phyloP scores from a whole-genome alignment of 768 basidiomycete genomes.

The Boletales sp. region DNA sequence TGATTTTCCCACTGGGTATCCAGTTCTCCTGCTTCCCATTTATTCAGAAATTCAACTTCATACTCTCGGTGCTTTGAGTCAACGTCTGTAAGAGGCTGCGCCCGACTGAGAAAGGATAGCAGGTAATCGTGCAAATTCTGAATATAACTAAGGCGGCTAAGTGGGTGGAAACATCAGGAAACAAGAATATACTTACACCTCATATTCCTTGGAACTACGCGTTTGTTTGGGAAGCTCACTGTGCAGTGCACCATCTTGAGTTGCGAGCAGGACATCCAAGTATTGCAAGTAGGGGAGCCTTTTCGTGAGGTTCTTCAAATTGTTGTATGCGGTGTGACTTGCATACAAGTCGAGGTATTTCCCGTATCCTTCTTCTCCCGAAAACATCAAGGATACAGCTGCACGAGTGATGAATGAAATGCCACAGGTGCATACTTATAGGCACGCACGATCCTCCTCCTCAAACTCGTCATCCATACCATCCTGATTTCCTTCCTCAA shows the following conservation, averaged over 20 bases:
- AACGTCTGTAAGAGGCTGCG: conserved; percentile 78
- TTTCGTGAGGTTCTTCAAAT: conserved; percentile 81
- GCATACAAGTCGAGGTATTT: conserved; percentile 92
- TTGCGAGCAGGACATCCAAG: conserved; percentile 76
- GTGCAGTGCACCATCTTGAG: conserved; percentile 60
- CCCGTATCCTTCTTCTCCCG: conserved; percentile 94
- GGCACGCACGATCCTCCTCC: conserved; percentile 79
- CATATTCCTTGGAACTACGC: conserved; percentile 71
- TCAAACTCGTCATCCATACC: conserved; percentile 65
- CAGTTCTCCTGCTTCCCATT: conserved; percentile 78
- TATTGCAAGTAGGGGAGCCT: conserved; percentile 91
- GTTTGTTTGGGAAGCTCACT: conserved; percentile 65
- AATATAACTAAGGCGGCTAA: conserved; percentile 61
- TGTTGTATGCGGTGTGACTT: conserved; percentile 85
- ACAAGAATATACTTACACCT: conserved; percentile 50
- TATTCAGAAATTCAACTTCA: conserved; percentile 65
- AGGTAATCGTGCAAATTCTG: conserved; percentile 79
- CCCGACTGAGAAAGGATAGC: conserved; percentile 79
- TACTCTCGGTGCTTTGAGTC: conserved; percentile 63
- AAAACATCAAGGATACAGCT: conserved; percentile 86
- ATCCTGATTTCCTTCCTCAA: conserved; percentile 74
- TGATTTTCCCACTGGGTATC: conserved; percentile 66
- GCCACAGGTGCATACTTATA: conserved; percentile 1
- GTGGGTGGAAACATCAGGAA: conserved; percentile 3
- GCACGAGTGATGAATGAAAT: conserved; percentile 9